Evolutionary conservation across 1,284 basidiomycete species (phyloP).

Genomic region (Apiotrichum domesticum): DNA sequence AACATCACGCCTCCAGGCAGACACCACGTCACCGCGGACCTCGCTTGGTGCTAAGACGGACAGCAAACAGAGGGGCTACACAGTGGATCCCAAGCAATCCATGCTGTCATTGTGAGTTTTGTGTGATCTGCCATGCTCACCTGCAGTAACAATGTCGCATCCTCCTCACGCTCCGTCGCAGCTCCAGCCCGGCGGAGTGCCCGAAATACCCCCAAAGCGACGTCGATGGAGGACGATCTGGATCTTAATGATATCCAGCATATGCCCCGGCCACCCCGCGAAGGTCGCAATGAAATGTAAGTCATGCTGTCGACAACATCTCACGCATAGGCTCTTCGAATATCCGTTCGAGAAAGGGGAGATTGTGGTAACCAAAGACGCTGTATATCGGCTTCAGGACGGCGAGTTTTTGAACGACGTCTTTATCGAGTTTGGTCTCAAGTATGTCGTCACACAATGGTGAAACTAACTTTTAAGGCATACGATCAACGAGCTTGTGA

Average conservation of each 20-base stretch:
- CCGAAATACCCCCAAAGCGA: too few relatives aligned
- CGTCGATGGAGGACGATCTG: neutral
- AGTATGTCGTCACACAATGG: constrained; percentile 52
- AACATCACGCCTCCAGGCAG: neutral
- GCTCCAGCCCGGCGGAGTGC: too few relatives aligned
- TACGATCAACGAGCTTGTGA: neutral
- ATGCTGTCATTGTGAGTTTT: constrained; percentile 6
- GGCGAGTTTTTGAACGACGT: constrained; percentile 92
- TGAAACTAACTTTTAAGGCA: too few relatives aligned
- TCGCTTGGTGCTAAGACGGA: too few relatives aligned
- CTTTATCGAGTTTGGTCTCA: constrained; percentile 89
- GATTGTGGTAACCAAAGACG: constrained; percentile 71
- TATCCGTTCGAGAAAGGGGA: constrained; percentile 68
- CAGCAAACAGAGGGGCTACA: neutral
- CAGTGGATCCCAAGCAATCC: constrained; percentile 5
- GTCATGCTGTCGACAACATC: neutral
- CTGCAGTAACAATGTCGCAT: too few relatives aligned
- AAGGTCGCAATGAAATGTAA: constrained; percentile 26
- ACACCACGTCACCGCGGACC: too few relatives aligned
- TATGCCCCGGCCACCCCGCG: constrained; percentile 4
- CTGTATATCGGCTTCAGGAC: constrained; percentile 63
- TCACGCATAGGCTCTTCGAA: constrained; percentile 57
- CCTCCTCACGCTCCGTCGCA: too few relatives aligned
- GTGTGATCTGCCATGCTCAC: too few relatives aligned
- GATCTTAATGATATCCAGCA: neutral